phyloP scores from a whole-genome alignment of 2,329 filamentous ascomycete genomes.

The Colletotrichum sp. region DNA sequence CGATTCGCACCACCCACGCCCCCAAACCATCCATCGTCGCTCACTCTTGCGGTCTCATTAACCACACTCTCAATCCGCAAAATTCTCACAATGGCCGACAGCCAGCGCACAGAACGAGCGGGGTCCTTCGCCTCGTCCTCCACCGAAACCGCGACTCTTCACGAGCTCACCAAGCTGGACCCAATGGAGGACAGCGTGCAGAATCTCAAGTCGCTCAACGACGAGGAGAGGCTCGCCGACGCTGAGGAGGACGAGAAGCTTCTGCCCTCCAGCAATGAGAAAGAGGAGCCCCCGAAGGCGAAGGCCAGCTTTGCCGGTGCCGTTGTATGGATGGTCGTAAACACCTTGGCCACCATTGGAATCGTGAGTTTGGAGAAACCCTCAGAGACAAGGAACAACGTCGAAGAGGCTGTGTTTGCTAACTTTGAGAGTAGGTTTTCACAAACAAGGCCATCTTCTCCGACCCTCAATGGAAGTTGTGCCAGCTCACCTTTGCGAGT shows the following conservation, averaged over 20 bases:
- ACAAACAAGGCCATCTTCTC: conserved; percentile 75
- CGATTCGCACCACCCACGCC: background rate
- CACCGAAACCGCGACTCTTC: conserved; percentile 34
- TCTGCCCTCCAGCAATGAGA: conserved; percentile 37
- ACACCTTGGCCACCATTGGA: conserved; percentile 67
- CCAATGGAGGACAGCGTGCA: conserved; percentile 34
- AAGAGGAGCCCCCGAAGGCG: conserved; percentile 38
- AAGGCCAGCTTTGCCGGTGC: conserved; percentile 41
- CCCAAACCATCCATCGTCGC: background rate
- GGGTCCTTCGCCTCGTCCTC: conserved; percentile 38
- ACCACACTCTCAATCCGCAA: background rate
- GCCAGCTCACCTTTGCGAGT: conserved; percentile 69
- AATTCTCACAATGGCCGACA: conserved; percentile 26
- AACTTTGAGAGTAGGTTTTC: conserved; percentile 57
- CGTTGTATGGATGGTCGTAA: conserved; percentile 63
- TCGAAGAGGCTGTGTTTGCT: background rate
- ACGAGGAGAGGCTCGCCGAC: conserved; percentile 37
- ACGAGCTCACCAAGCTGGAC: conserved; percentile 39
- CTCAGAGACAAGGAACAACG: too few species aligned
- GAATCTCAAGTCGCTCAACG: conserved; percentile 32
- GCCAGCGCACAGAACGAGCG: conserved; percentile 28
- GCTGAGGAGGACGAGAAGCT: conserved; percentile 47
- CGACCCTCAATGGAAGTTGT: conserved; percentile 63
- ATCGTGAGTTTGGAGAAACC: conserved; percentile 51
- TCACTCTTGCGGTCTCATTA: background rate